Evolutionary conservation across 2,329 filamentous ascomycete species (phyloP).

Genomic region (Sclerotinia minor): DNA sequence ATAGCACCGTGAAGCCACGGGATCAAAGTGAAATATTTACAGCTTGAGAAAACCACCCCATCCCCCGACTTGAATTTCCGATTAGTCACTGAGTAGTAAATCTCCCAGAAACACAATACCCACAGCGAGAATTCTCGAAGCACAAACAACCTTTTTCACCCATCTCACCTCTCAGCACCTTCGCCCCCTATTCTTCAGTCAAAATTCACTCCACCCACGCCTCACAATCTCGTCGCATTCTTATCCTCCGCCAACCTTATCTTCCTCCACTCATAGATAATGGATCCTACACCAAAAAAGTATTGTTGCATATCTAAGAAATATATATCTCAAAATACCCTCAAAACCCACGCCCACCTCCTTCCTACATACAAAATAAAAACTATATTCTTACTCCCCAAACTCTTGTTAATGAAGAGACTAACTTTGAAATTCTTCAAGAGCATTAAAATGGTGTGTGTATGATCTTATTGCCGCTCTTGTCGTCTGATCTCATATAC

Average conservation of each 20-base stretch:
- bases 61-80: not conserved
- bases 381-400: not conserved
- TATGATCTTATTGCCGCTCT: not conserved
- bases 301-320: constrained; percentile 2
- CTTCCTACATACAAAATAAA: not conserved
- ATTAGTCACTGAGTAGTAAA: fast-evolving
- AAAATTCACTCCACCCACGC: constrained; percentile 1
- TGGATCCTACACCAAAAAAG: not conserved
- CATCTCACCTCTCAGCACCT: not conserved
- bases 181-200: not conserved
- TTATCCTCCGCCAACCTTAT: not conserved
- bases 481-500: not conserved
- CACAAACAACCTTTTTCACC: not conserved
- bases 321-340: not conserved
- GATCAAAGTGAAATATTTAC: not conserved
- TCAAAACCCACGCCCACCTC: not conserved
- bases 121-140: not conserved
- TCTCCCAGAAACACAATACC: no score
- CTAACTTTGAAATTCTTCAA: not conserved
- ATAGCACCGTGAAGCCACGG: not conserved
- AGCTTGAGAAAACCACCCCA: no score
- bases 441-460: not conserved
- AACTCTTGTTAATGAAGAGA: not conserved
- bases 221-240: not conserved
- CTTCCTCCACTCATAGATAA: not conserved